These are phyloP conservation scores for Salvia hispanica DNA, from an alignment of 257 asterid genomes.

Conservation along the genomic window DNA sequence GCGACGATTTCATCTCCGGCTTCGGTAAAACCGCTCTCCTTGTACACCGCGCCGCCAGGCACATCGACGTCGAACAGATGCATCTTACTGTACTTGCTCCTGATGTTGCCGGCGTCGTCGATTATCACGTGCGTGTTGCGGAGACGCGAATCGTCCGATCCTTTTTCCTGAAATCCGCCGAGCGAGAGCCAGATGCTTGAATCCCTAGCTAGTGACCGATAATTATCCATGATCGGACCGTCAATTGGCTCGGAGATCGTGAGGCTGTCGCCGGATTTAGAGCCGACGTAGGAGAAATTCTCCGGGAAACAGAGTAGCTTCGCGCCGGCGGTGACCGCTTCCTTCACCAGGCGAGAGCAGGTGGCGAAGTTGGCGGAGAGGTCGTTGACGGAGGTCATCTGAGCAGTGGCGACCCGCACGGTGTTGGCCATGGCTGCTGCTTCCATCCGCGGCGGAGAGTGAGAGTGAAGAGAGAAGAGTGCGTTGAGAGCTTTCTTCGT, in stretches of 20 bases:
- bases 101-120: conserved; percentile 75
- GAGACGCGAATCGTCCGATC: conserved; percentile 70
- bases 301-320: conserved; percentile 89
- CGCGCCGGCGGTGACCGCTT: conserved; percentile 88
- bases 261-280: conserved; percentile 76
- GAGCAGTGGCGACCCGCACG: conserved; percentile 83
- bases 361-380: conserved; percentile 70
- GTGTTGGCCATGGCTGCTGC: conserved; percentile 58
- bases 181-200: conserved; percentile 89
- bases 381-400: conserved; percentile 88
- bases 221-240: conserved; percentile 76
- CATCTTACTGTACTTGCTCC: conserved; percentile 75
- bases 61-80: conserved; percentile 94
- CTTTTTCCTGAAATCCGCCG: conserved; percentile 93
- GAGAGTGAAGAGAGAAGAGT: background rate
- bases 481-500: background rate
- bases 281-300: conserved; percentile 85
- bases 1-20: conserved; percentile 74
- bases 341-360: conserved; percentile 88
- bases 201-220: conserved; percentile 84
- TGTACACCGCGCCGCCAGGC: conserved; percentile 95
- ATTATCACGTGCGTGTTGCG: conserved; percentile 82
- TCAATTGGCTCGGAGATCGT: conserved; percentile 74
- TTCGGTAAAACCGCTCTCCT: conserved; percentile 92
- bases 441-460: conserved; percentile 8